Conservation (phyloP, 2,329 filamentous ascomycete genomes). For the Paraphaeosphaeria sporulosa region DNA sequence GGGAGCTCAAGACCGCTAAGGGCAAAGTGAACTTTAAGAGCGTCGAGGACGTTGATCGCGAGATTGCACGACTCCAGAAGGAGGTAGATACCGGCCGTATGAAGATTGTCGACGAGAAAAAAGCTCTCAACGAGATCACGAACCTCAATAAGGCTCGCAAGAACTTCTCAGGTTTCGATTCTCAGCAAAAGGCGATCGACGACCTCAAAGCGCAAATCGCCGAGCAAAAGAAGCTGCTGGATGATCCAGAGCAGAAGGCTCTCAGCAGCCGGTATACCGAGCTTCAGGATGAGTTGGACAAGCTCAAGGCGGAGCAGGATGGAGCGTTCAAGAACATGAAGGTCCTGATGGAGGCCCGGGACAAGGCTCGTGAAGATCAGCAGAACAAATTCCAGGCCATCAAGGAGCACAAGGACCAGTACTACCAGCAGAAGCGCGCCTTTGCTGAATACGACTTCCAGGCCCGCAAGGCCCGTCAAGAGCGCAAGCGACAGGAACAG, state of each 20-base stretch:
- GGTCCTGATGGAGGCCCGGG: conserved; percentile 82
- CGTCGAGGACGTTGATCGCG: conserved; percentile 83
- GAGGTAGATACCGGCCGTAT: conserved; percentile 88
- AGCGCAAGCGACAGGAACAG: conserved; percentile 82
- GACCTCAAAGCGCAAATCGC: conserved; percentile 87
- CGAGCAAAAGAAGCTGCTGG: conserved; percentile 85
- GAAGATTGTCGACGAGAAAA: conserved; percentile 98
- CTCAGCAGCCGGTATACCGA: conserved; percentile 85
- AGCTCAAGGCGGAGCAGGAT: conserved; percentile 91
- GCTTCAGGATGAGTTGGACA: conserved; percentile 86
- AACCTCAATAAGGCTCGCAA: conserved; percentile 88
- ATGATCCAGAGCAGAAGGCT: conserved; percentile 90
- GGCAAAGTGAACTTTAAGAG: conserved; percentile 85
- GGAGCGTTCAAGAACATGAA: conserved; percentile 89
- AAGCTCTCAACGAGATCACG: conserved; percentile 83
- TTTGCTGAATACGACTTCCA: conserved; percentile 84
- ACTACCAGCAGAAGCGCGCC: conserved; percentile 83
- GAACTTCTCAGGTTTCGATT: conserved; percentile 85
- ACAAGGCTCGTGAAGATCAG: conserved; percentile 83
- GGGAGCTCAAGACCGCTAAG: conserved; percentile 86
- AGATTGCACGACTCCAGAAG: conserved; percentile 82
- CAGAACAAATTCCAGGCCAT: conserved; percentile 84
- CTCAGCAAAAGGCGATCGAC: conserved; percentile 87
- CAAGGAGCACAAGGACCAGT: conserved; percentile 87
- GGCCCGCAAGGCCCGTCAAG: conserved; percentile 75